Percentiles rank a stretch among this genome's conserved stretches.
Conservation (phyloP, 768 basidiomycete genomes). For the Cyathus striatus region DNA sequence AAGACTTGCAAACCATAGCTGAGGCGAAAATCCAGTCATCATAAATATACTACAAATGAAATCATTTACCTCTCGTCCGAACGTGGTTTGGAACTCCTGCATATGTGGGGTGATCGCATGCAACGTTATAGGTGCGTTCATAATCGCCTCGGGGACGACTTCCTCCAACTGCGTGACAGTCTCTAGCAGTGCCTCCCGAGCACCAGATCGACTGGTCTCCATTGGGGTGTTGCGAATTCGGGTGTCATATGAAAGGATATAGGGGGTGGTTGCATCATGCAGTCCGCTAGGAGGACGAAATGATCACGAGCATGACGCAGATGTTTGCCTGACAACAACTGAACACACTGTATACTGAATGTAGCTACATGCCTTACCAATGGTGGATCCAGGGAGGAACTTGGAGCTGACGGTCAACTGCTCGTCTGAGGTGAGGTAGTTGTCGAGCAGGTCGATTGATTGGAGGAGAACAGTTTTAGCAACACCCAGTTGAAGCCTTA, state of each 20-base stretch:
- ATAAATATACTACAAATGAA: background rate
- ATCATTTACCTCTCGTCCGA: constrained; percentile 69
- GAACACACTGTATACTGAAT: constrained; percentile 1
- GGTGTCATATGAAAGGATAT: constrained; percentile 69
- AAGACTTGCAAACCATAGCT: constrained; percentile 76
- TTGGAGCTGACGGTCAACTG: constrained; percentile 68
- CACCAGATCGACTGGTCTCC: constrained; percentile 63
- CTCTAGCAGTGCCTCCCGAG: constrained; percentile 49
- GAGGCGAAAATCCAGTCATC: background rate
- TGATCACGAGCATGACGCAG: constrained; percentile 83
- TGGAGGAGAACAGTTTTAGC: constrained; percentile 65
- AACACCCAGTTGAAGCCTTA: constrained; percentile 59
- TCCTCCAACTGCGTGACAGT: constrained; percentile 53
- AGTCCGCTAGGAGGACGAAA: constrained; percentile 62
- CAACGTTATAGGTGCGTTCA: constrained; percentile 60
- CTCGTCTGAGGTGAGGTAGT: constrained; percentile 58
- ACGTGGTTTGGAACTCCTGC: constrained; percentile 72
- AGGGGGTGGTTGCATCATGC: constrained; percentile 36
- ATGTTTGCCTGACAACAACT: constrained; percentile 61
- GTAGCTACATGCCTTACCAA: constrained; percentile 42
- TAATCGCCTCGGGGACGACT: constrained; percentile 39
- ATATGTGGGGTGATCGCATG: constrained; percentile 78
- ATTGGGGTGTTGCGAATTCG: constrained; percentile 78
- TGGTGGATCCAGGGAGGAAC: constrained; percentile 82
- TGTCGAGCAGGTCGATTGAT: constrained; percentile 67